Evolutionary conservation across 768 basidiomycete species (phyloP), one percentile per base, ranked within the genome.

Genomic region (Cubamyces sp.): DNA sequence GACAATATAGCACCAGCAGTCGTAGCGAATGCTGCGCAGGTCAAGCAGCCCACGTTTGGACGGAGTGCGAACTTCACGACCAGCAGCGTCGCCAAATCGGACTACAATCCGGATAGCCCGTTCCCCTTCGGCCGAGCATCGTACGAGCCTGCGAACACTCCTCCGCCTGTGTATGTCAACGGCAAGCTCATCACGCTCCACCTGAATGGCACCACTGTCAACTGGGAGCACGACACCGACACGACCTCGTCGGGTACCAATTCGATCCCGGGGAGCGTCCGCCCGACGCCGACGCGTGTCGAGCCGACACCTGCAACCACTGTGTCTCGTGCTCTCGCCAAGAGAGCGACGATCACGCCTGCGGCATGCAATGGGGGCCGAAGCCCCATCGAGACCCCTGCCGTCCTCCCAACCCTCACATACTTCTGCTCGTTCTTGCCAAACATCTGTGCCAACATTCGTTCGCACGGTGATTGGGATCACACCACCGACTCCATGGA

Each of bases 341-440:
- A 34, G 34, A 34, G 34, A 11, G 34, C 34, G 34, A 49, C 48
- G 48, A 58, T 50, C 39, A 43, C 26, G 8, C 48, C 57, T 11
- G 48, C 34, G 26, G 21, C 21, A 1, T 60, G 50, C 50, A 23
- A 30, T 9, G 34, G 28, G 18, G 42, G 14, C n/a, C 39, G 23
- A 9, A 34, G 34, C 34, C 34, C 34, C 5, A 30, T 45, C 8
- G 41, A 60, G 42, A 30, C 42, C 1, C 41, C 49, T 16, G 6
- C 49, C 6, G 37, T 21, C n/a, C 50, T 60, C 16, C 58, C 58
- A 26, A 52, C 50, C n/a, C 50, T 60, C 4, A 60, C 42, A n/a
- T 60, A 60, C 51, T 60, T 45, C 42, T 60, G 58, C 58, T 21
- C 30, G 26, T n/a, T 51, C 16, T 3, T 60, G 39, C 58, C 58